These are phyloP conservation scores for Magnaporthales sp. DNA, from an alignment of 2,329 filamentous ascomycete genomes.

Conservation along the genomic window DNA sequence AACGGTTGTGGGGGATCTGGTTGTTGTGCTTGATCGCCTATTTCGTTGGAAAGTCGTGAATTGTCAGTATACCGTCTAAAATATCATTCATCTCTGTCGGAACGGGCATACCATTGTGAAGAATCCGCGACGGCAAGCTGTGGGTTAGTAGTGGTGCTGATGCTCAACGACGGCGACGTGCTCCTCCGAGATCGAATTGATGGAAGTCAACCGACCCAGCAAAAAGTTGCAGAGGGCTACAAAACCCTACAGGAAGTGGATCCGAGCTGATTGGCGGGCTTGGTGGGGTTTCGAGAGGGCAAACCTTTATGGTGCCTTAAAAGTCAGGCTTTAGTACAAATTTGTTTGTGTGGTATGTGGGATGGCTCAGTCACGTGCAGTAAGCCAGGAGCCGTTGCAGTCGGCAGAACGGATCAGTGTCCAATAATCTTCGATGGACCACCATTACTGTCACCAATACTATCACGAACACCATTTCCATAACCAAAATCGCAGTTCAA, in stretches of 20 bases:
- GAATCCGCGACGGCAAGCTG: constrained; percentile 40
- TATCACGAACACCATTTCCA: too few species aligned
- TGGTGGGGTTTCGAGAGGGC: not conserved
- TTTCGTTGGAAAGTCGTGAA: constrained; percentile 22
- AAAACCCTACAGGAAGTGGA: constrained; percentile 28
- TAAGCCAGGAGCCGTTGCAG: not conserved
- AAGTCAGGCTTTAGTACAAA: not conserved
- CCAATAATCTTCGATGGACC: too few species aligned
- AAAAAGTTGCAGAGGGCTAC: constrained; percentile 32
- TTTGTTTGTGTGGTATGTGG: not conserved
- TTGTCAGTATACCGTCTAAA: constrained; percentile 17
- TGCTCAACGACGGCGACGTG: constrained; percentile 11
- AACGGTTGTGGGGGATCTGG: constrained; percentile 93
- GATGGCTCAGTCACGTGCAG: not conserved
- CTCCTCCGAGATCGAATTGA: constrained; percentile 6
- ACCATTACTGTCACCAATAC: too few species aligned
- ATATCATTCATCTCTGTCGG: not conserved
- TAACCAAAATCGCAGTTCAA: too few species aligned
- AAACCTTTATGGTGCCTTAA: not conserved
- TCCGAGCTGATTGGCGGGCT: constrained; percentile 6
- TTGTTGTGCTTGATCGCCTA: constrained; percentile 99
- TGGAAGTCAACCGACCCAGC: constrained; percentile 5
- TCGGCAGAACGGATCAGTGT: not conserved
- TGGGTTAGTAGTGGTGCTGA: constrained; percentile 8
- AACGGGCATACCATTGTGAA: constrained; percentile 41